Percentiles rank a stretch among this genome's conserved stretches.
These are phyloP conservation scores for Talaromyces sp. DNA, from an alignment of 2,329 filamentous ascomycete genomes.

Conservation along the genomic window DNA sequence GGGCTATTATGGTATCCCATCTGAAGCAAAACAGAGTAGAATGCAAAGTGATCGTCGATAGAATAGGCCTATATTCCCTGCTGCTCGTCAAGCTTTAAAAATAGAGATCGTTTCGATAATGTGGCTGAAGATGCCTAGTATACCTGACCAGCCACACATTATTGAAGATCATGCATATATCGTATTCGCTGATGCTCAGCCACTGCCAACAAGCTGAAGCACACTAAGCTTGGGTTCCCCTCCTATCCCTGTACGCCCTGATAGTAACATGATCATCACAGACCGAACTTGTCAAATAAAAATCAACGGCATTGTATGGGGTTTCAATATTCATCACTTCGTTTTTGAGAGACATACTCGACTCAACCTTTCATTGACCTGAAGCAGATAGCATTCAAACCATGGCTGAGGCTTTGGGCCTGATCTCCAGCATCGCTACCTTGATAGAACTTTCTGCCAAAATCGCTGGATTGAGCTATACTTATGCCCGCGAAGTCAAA, in stretches of 20 bases:
- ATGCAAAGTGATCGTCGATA: no score
- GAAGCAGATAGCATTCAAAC: neutral
- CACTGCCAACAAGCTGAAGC: neutral
- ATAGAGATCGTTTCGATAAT: no score
- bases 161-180: neutral
- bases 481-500: slow-evolving; percentile 6
- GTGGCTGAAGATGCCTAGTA: no score
- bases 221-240: neutral
- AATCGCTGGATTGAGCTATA: neutral
- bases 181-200: neutral
- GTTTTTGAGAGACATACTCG: neutral
- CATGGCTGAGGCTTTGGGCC: neutral
- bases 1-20: no score
- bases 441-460: neutral
- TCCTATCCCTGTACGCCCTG: neutral
- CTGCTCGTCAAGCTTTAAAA: no score
- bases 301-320: neutral
- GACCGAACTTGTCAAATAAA: neutral
- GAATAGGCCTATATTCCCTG: no score
- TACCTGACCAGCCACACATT: no score
- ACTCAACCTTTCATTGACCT: neutral
- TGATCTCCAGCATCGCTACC: neutral
- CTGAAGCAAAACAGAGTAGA: no score
- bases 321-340: neutral
- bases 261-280: neutral